Conservation (phyloP, 768 basidiomycete genomes). For the Naganishia kalamii region DNA sequence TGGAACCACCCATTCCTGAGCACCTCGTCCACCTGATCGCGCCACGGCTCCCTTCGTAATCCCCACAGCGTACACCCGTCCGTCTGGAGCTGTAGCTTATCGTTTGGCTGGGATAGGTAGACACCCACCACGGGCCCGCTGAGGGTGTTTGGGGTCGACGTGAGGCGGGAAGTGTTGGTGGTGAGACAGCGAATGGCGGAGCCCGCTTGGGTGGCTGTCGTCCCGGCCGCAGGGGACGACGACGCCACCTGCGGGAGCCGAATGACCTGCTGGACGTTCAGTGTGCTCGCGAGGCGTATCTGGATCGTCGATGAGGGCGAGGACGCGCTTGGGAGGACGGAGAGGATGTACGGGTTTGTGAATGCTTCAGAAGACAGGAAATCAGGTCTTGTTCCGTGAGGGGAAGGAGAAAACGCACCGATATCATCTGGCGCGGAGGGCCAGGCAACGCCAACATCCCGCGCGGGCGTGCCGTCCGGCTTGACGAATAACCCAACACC, state of each 20-base stretch:
- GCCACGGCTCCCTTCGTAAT: constrained; percentile 65
- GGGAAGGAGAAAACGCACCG: neutral
- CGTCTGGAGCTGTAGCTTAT: constrained; percentile 58
- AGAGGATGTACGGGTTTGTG: constrained; percentile 40
- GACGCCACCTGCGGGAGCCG: constrained; percentile 21
- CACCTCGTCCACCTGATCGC: constrained; percentile 76
- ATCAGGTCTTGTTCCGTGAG: too few relatives aligned
- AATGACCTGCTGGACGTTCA: constrained; percentile 28
- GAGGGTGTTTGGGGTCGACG: too few relatives aligned
- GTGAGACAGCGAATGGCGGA: constrained; percentile 58
- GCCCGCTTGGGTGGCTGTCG: constrained; percentile 24
- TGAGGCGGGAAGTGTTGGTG: constrained; percentile 47
- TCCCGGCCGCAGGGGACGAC: constrained; percentile 39
- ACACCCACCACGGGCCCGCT: constrained; percentile 4
- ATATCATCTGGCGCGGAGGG: constrained; percentile 38
- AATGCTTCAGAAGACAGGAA: too few relatives aligned
- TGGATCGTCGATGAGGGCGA: constrained; percentile 28
- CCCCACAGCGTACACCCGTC: constrained; percentile 78
- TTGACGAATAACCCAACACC: constrained; percentile 31
- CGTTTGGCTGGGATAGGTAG: constrained; percentile 63
- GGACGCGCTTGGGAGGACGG: constrained; percentile 26
- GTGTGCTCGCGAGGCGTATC: constrained; percentile 35
- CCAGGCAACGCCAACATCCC: constrained; percentile 36
- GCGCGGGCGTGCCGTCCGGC: constrained; percentile 35
- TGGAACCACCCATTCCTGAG: constrained; percentile 61